Evolutionary conservation across 495 filamentous ascomycete genomes (phyloP).

Genomic region (Xylaria cubensis): DNA sequence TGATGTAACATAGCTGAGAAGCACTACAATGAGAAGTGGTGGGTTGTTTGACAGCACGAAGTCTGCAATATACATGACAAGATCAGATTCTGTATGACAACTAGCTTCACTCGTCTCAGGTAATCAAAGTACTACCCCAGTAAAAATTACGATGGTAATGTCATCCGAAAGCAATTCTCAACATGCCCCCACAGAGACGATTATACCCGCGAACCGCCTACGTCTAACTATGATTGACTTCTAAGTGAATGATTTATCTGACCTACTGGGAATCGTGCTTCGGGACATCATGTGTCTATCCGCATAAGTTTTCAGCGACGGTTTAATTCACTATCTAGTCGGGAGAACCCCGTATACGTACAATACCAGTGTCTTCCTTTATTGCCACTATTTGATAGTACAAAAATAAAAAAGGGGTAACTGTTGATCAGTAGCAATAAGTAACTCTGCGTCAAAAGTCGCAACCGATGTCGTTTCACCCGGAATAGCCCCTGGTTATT

Average conservation of each 20-base stretch:
- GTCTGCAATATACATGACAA: background rate
- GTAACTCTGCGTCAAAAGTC: background rate
- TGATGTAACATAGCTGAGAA: background rate
- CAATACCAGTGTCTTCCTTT: background rate
- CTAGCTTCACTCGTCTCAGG: background rate
- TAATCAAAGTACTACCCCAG: background rate
- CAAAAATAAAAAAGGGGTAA: background rate
- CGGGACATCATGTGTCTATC: background rate
- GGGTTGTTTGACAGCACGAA: background rate
- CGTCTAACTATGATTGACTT: background rate
- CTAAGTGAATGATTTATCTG: background rate
- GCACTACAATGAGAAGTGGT: background rate
- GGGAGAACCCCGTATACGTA: background rate
- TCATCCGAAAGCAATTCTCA: background rate
- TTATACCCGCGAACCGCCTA: background rate
- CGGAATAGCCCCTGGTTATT: no score
- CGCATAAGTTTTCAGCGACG: no score
- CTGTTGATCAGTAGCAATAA: background rate
- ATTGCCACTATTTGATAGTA: background rate
- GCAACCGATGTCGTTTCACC: no score
- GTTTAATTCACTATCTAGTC: background rate
- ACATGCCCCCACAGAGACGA: background rate
- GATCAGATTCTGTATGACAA: background rate
- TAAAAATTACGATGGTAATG: background rate
- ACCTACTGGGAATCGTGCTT: background rate